Evolutionary conservation across 176 grass and related monocot genomes (phyloP), one percentile per base, ranked within the genome.

Genomic region (Poa annua): DNA sequence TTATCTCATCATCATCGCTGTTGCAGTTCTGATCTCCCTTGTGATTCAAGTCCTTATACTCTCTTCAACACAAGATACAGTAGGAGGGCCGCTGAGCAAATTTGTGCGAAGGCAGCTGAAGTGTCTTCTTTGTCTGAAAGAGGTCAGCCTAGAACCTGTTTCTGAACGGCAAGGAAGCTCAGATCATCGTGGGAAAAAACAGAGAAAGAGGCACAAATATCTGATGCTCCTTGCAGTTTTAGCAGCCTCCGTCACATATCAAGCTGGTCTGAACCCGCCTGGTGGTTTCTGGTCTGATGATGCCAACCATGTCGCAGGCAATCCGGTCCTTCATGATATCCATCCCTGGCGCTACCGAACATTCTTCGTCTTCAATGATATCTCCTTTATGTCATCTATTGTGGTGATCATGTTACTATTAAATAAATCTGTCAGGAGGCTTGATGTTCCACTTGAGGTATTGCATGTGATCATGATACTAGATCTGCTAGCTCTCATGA

Each of bases 181-280:
- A 7, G 39, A 9, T 21, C 14, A 33, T 36, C 0, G 15, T 81
- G 51, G 61, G 56, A 72, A 81, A 63, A 21, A 3, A 20, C 13
- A 8, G 11, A 86, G 76, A 12, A 88, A 86, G 53, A 82, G 88
- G 26, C 78, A 89, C 21, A 89, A 85, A 25, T 86, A 82, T 68
- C 38, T 90, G 16, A 90, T 90, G 91, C 86, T 90, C 42, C 64
- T 90, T 79, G 88, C 88, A 17, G 80, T 22, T 76, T 69, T 93
- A 49, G 88, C 82, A 45, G 88, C 91, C 26, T 89, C 85, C 11
- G 7, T 85, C 15, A 87, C 88, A 54, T 93, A 90, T 25, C 85
- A 90, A 77, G 88, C 88, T 15, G 88, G 88, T 35, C 78, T 93
- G 6, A 93, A 83, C 17, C 91, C 88, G 2, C 88, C 89, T 34